Percentiles rank a stretch among this genome's conserved stretches.
phyloP scores from a whole-genome alignment of 2,329 filamentous ascomycete genomes.

The Monosporascus sp. region DNA sequence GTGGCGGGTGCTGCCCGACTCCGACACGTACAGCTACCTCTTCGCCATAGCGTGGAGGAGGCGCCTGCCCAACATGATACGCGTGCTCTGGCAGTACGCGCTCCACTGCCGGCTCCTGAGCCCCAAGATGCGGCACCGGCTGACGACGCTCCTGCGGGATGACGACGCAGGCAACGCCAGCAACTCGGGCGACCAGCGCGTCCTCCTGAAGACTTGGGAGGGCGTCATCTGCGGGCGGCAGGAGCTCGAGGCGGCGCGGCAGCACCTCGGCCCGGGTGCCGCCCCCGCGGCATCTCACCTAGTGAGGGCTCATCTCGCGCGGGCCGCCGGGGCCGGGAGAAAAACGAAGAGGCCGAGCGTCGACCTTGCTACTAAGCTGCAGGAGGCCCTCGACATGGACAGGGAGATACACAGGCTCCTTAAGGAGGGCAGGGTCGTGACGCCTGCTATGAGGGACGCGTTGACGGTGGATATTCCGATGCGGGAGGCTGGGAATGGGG shows the following conservation, averaged over 20 bases:
- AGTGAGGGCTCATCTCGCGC: too few species aligned
- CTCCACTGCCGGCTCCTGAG: conserved; percentile 8
- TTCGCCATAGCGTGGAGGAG: conserved; percentile 20
- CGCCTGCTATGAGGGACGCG: conserved; percentile 9
- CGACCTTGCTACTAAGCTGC: conserved; percentile 15
- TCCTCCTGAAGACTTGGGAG: conserved; percentile 21
- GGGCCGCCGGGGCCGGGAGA: conserved; percentile 2
- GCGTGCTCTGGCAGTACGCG: conserved; percentile 25
- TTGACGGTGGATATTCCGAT: conserved; percentile 21
- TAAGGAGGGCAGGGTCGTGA: conserved; percentile 11
- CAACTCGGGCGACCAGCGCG: conserved; percentile 2
- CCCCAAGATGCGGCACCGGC: conserved; percentile 14
- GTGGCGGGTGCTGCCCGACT: conserved; percentile 15
- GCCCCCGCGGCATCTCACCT: too few species aligned
- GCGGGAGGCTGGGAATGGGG: not conserved
- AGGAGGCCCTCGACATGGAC: conserved; percentile 21
- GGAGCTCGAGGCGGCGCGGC: conserved; percentile 14
- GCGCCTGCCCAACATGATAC: conserved; percentile 24
- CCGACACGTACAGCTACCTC: conserved; percentile 19
- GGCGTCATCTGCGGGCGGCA: conserved; percentile 20
- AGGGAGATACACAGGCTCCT: conserved; percentile 14
- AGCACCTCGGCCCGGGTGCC: not conserved
- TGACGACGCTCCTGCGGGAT: conserved; percentile 13
- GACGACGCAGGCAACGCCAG: not conserved
- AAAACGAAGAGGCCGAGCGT: conserved; percentile 5